phyloP scores from a whole-genome alignment of 768 basidiomycete species.

The Suillus subluteus region DNA sequence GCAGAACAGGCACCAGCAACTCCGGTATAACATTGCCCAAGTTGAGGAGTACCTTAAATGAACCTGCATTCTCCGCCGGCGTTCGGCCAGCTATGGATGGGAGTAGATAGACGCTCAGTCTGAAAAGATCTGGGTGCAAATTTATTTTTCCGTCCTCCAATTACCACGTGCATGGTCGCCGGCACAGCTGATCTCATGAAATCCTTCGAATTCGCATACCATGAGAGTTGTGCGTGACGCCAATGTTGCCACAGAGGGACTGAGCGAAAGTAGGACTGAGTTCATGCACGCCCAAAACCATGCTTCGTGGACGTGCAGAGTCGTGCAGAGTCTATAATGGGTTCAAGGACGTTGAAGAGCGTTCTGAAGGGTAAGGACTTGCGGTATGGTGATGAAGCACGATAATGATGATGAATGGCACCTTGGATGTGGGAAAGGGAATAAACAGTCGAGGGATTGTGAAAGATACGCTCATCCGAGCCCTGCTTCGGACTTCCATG shows the following conservation, averaged over 20 bases:
- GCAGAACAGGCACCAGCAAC: slow-evolving; percentile 62
- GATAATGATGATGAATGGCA: slow-evolving; percentile 91
- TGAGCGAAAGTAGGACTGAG: slow-evolving; percentile 83
- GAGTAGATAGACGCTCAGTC: too few relatives aligned
- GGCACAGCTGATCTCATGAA: slow-evolving; percentile 95
- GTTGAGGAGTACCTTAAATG: too few relatives aligned
- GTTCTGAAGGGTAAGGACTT: slow-evolving; percentile 91
- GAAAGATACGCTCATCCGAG: slow-evolving; percentile 92
- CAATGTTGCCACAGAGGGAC: slow-evolving; percentile 69
- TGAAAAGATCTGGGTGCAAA: too few relatives aligned
- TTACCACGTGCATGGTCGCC: too few relatives aligned
- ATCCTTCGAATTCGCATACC: slow-evolving; percentile 86
- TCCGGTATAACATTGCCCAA: slow-evolving; percentile 57
- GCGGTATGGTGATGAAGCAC: slow-evolving; percentile 89
- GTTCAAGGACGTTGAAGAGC: slow-evolving; percentile 94
- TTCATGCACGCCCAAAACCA: slow-evolving; percentile 87
- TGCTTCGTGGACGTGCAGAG: slow-evolving; percentile 80
- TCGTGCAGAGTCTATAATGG: slow-evolving; percentile 86
- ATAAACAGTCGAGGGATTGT: slow-evolving; percentile 77
- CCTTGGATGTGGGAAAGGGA: slow-evolving; percentile 57
- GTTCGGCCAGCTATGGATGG: too few relatives aligned
- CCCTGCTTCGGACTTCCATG: slow-evolving; percentile 70
- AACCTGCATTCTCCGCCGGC: too few relatives aligned
- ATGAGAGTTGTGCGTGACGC: slow-evolving; percentile 85
- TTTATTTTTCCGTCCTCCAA: too few relatives aligned